phyloP scores from a whole-genome alignment of 1,284 basidiomycete genomes.

The Mycena citricolor region DNA sequence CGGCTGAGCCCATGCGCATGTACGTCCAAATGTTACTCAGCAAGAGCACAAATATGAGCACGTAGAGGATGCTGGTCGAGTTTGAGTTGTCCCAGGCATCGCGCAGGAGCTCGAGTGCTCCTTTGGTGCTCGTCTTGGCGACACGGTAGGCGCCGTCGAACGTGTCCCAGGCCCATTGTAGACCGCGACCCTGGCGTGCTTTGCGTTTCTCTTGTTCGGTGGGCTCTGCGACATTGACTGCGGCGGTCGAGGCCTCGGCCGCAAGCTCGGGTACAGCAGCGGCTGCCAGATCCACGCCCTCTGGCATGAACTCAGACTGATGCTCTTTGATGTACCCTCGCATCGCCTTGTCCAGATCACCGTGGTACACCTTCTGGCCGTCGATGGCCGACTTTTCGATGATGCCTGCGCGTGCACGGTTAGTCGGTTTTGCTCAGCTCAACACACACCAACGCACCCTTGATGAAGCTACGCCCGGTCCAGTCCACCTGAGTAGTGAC shows the following conservation, averaged over 20 bases:
- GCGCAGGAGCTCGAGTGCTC: slow-evolving; percentile 68
- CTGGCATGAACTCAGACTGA: slow-evolving; percentile 85
- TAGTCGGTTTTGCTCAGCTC: neutral
- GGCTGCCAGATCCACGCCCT: slow-evolving; percentile 63
- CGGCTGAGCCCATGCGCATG: slow-evolving; percentile 51
- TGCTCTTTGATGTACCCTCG: slow-evolving; percentile 86
- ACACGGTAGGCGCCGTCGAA: slow-evolving; percentile 74
- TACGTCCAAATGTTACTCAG: slow-evolving; percentile 79
- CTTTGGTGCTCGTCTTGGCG: slow-evolving; percentile 63
- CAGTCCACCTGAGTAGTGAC: slow-evolving; percentile 95
- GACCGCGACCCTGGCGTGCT: slow-evolving; percentile 65
- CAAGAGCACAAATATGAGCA: slow-evolving; percentile 71
- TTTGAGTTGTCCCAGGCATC: slow-evolving; percentile 75
- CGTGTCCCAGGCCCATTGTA: slow-evolving; percentile 87
- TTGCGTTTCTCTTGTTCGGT: slow-evolving; percentile 48
- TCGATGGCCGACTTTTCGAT: slow-evolving; percentile 92
- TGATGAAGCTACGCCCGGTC: slow-evolving; percentile 96
- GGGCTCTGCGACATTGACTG: slow-evolving; percentile 11
- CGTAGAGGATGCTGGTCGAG: slow-evolving; percentile 66
- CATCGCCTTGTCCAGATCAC: slow-evolving; percentile 84
- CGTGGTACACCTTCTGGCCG: slow-evolving; percentile 91
- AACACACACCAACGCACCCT: slow-evolving; percentile 53
- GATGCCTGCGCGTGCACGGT: slow-evolving; percentile 62
- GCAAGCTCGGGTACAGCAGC: slow-evolving; percentile 34
- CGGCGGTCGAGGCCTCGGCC: slow-evolving; percentile 22